Percentiles rank a stretch among this genome's conserved stretches.
Conservation (phyloP, 352 stramenopile genomes). For the Pythium chondricola region DNA sequence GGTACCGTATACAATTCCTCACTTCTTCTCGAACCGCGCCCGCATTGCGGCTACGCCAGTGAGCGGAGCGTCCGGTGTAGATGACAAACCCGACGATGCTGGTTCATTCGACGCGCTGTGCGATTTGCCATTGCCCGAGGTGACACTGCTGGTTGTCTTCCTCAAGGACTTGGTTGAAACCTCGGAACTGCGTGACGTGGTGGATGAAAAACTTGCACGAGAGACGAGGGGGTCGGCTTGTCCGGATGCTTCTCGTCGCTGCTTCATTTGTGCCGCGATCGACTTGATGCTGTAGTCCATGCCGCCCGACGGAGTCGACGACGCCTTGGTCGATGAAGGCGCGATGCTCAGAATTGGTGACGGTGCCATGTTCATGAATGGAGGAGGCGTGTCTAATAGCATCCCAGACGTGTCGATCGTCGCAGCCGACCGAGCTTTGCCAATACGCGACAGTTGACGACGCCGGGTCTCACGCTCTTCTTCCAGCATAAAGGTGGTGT, state of each 20-base stretch:
- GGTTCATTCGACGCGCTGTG: too few relatives aligned
- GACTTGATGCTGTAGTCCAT: conserved; percentile 73
- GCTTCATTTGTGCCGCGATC: conserved; percentile 71
- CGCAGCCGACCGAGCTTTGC: conserved; percentile 48
- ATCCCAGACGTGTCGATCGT: conserved; percentile 50
- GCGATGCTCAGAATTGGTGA: conserved; percentile 11
- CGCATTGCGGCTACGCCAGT: conserved; percentile 63
- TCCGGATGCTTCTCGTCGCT: conserved; percentile 29
- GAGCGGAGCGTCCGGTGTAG: neutral
- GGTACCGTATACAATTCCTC: too few relatives aligned
- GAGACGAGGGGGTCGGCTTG: neutral
- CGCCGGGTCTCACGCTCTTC: conserved; percentile 6
- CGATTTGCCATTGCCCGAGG: conserved; percentile 3
- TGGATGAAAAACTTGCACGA: too few relatives aligned
- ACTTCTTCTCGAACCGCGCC: conserved; percentile 61
- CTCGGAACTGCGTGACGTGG: too few relatives aligned
- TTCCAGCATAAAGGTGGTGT: conserved; percentile 7
- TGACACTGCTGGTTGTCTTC: conserved; percentile 7
- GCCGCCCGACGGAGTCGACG: neutral
- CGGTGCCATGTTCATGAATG: conserved; percentile 6
- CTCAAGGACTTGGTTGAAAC: neutral
- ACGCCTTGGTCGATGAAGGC: neutral
- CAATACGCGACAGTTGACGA: conserved; percentile 27
- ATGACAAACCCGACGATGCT: neutral
- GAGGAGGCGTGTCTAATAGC: neutral